These are phyloP conservation scores for Pleurotus citrinopileatus DNA, from an alignment of 768 basidiomycete species.

Conservation along the genomic window DNA sequence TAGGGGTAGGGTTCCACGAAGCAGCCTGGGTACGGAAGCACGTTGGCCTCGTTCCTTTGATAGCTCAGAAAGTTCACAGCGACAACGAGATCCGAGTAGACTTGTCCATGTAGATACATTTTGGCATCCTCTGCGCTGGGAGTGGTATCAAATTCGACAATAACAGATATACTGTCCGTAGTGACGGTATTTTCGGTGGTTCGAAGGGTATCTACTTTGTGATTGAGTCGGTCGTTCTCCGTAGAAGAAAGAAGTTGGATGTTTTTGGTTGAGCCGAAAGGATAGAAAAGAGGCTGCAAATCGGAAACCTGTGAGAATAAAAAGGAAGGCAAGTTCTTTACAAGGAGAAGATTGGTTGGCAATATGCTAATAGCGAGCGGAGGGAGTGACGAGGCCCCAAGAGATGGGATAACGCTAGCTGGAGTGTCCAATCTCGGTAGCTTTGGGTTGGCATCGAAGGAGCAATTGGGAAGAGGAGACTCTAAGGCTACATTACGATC, in stretches of 20 bases:
- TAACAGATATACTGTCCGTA: constrained; percentile 43
- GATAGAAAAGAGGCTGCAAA: constrained; percentile 69
- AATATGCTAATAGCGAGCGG: constrained; percentile 29
- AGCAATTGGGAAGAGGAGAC: constrained; percentile 30
- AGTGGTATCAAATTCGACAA: constrained; percentile 60
- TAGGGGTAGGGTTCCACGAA: constrained; percentile 3
- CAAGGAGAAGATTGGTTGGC: constrained; percentile 53
- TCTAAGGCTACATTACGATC: constrained; percentile 69
- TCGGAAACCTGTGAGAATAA: constrained; percentile 68
- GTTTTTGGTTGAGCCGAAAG: constrained; percentile 66
- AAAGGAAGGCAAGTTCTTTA: constrained; percentile 62
- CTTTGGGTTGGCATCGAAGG: constrained; percentile 20
- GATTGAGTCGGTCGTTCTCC: neutral
- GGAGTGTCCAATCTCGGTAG: constrained; percentile 26
- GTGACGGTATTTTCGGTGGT: constrained; percentile 35
- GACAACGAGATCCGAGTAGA: constrained; percentile 41
- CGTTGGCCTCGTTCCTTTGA: neutral
- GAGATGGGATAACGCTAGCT: constrained; percentile 27
- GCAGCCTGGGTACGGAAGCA: neutral
- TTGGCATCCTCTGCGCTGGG: constrained; percentile 64
- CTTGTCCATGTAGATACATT: constrained; percentile 56
- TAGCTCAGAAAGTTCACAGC: constrained; percentile 1
- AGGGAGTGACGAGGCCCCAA: constrained; percentile 23
- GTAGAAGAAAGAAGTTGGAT: constrained; percentile 32
- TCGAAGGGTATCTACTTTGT: constrained; percentile 1